Evolutionary conservation across 139 green algal genomes (phyloP), one percentile per base, ranked within the genome.

Genomic region (Astrephomene gubernaculifera): DNA sequence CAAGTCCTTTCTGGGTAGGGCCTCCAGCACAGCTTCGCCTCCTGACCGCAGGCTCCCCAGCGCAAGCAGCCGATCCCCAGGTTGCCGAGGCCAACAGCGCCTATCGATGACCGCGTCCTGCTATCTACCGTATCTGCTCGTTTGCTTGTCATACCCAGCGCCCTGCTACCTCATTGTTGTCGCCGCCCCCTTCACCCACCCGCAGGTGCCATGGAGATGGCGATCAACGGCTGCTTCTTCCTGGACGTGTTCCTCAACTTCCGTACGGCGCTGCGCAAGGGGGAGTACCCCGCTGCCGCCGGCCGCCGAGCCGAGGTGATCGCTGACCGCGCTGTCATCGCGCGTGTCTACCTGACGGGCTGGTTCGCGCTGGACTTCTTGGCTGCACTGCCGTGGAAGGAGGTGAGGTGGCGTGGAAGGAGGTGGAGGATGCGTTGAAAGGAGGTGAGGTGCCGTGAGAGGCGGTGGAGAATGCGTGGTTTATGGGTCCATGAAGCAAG

Each of bases 211-310:
- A 0, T 45, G 24, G 76, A 83, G 22, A 6, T 44, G 0, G 2
- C 52, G 2, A 29, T 83, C 60, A 63, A 63, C 57, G 41, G 7
- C 14, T n/a, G 22, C 60, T 83, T 83, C 60, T 6, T 83, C 12
- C 0, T 54, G 21, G 76, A 83, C 60, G 61, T 83, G 14, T 5
- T 27, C 29, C 12, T 83, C 76, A 83, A 83, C 76, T 73, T 83
- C 29, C 76, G 76, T 8, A 83, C 76, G 21, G 61, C 39, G 2
- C 35, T 83, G 39, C 76, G 29, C 27, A 8, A 7, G 41, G 41
- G 60, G n/a, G 41, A 35, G 4, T 39, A 72, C n/a, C 17, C 24
- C 31, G n/a, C n/a, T n/a, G n/a, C n/a, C n/a, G 38, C 68, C 8
- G 60, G 7, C 38, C 27, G 41, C 2, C 54, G 54, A 1, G 2